Percentiles rank a stretch among this genome's conserved stretches.
Evolutionary conservation across 805 yeast genomes (phyloP).

Genomic region (Citeromyces matritensis): DNA sequence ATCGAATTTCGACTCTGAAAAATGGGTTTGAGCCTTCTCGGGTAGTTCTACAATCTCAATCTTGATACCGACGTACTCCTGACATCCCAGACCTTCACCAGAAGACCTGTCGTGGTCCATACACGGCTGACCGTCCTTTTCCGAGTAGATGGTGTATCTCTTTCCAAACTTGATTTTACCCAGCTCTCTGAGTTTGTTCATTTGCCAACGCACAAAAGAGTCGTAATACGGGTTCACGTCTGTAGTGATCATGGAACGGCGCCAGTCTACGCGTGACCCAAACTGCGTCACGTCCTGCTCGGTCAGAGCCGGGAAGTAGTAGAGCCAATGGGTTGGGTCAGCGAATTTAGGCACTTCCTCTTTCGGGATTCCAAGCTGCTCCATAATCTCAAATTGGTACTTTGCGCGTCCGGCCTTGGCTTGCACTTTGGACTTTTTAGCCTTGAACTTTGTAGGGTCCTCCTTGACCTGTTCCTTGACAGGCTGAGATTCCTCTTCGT

Average conservation of each 20-base stretch:
- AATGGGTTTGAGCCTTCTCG: conserved; percentile 35
- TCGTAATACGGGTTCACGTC: conserved; percentile 93
- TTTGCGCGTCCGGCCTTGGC: conserved; percentile 92
- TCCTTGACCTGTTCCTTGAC: conserved; percentile 29
- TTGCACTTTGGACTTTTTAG: conserved; percentile 85
- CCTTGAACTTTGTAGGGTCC: conserved; percentile 82
- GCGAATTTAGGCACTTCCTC: conserved; percentile 82
- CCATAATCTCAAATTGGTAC: conserved; percentile 92
- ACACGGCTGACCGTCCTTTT: conserved; percentile 97
- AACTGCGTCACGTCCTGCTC: conserved; percentile 63
- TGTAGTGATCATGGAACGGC: conserved; percentile 91
- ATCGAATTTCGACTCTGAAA: conserved; percentile 32
- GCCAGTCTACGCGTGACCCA: conserved; percentile 97
- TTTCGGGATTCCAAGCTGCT: conserved; percentile 77
- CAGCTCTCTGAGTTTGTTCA: conserved; percentile 67
- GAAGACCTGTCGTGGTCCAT: conserved; percentile 97
- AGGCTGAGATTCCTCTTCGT: conserved; percentile 32
- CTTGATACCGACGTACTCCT: conserved; percentile 90
- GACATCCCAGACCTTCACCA: conserved; percentile 96
- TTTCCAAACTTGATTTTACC: conserved; percentile 97
- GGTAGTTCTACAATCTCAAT: conserved; percentile 54
- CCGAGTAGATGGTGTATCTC: conserved; percentile 93
- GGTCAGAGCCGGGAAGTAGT: conserved; percentile 83
- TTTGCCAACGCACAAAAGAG: conserved; percentile 92
- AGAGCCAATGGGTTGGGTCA: conserved; percentile 83